Evolutionary conservation across 495 filamentous ascomycete genomes (phyloP).

Genomic region (Aspergillus cavernicola): DNA sequence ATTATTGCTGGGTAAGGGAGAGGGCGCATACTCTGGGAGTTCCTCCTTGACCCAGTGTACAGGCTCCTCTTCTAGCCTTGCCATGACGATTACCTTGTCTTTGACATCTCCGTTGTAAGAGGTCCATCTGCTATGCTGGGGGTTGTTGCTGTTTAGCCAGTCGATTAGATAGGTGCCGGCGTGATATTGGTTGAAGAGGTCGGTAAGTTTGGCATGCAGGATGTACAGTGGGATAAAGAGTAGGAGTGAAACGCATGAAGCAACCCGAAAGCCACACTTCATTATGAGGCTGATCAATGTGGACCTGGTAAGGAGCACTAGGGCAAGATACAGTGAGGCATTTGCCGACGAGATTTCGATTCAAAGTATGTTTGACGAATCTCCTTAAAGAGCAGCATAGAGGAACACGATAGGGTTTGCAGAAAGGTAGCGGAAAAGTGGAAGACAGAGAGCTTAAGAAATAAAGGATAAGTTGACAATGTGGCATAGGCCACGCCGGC

Average conservation of each 20-base stretch:
- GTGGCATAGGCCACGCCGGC: too few species aligned
- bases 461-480: too few species aligned
- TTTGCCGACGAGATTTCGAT: background rate
- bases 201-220: constrained; percentile 34
- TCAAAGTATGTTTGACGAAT: background rate
- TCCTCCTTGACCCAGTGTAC: constrained; percentile 58
- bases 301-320: background rate
- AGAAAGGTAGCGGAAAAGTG: too few species aligned
- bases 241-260: constrained; percentile 27
- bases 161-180: constrained; percentile 40
- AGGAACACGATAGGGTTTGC: too few species aligned
- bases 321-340: background rate
- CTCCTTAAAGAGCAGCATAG: too few species aligned
- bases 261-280: constrained; percentile 36
- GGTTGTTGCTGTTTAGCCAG: constrained; percentile 26
- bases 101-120: constrained; percentile 15
- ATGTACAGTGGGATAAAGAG: constrained; percentile 35
- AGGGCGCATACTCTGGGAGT: constrained; percentile 41
- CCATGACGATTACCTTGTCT: constrained; percentile 56
- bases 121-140: constrained; percentile 4
- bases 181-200: constrained; percentile 43
- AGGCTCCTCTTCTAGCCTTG: constrained; percentile 52
- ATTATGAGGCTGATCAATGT: constrained; percentile 17
- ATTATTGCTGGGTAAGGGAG: background rate
- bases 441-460: too few species aligned